These are phyloP conservation scores for Ascosphaera aggregata DNA, from an alignment of 2,329 filamentous ascomycete genomes.

Conservation along the genomic window DNA sequence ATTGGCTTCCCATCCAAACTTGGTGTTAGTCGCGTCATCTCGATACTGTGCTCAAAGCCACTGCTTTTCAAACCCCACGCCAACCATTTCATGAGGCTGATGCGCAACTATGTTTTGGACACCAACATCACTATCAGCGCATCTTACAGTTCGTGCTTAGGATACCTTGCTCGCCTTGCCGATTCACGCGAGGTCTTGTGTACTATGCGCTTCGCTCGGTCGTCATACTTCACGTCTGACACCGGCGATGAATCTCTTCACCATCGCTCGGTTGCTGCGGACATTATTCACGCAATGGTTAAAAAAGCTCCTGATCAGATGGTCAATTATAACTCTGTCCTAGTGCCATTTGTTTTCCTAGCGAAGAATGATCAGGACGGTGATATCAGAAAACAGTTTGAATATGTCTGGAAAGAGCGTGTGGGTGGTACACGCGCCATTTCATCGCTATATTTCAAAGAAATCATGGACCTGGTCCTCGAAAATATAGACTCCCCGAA, in stretches of 20 bases:
- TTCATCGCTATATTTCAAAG: constrained; percentile 51
- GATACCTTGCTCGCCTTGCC: constrained; percentile 54
- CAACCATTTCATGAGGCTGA: constrained; percentile 48
- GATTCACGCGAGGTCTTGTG: constrained; percentile 33
- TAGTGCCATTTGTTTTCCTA: constrained; percentile 74
- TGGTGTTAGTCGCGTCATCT: constrained; percentile 64
- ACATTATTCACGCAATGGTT: constrained; percentile 60
- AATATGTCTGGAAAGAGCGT: constrained; percentile 73
- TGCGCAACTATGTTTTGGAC: constrained; percentile 67
- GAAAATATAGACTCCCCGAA: constrained; percentile 52
- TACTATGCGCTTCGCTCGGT: constrained; percentile 32
- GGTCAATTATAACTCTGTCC: constrained; percentile 44
- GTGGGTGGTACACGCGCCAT: constrained; percentile 68
- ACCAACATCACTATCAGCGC: constrained; percentile 84
- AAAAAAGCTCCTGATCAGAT: constrained; percentile 83
- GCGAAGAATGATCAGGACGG: constrained; percentile 68
- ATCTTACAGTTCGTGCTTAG: constrained; percentile 65
- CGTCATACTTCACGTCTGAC: constrained; percentile 61
- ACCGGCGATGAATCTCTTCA: constrained; percentile 30
- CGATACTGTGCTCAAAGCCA: constrained; percentile 58
- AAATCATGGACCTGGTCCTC: constrained; percentile 49
- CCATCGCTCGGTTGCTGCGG: constrained; percentile 51
- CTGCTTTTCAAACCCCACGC: constrained; percentile 54
- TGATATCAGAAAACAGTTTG: constrained; percentile 55
- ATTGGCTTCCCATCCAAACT: constrained; percentile 89